phyloP scores from a whole-genome alignment of 2,329 filamentous ascomycete species.

The Metarhizium robertsii region DNA sequence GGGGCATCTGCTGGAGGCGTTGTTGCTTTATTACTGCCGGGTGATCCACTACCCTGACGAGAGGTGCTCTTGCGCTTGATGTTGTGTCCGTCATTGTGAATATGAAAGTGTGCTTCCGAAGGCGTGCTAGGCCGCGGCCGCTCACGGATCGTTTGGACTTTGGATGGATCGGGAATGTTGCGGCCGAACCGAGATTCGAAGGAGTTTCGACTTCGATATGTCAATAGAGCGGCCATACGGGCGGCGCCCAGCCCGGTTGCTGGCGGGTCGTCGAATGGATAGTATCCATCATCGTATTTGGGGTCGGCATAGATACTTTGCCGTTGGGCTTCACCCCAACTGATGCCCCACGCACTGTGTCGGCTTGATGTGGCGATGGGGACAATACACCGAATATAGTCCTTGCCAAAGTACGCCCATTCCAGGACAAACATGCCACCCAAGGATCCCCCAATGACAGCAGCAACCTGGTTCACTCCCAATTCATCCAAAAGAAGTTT shows the following conservation, averaged over 20 bases:
- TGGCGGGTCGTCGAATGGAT: slow-evolving; percentile 78
- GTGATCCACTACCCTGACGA: slow-evolving; percentile 31
- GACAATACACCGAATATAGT: slow-evolving; percentile 72
- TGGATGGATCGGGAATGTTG: slow-evolving; percentile 80
- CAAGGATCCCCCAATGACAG: slow-evolving; percentile 75
- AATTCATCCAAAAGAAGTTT: slow-evolving; percentile 72
- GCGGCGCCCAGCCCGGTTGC: slow-evolving; percentile 81
- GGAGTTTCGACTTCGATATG: slow-evolving; percentile 92
- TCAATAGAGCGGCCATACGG: slow-evolving; percentile 92
- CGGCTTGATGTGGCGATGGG: slow-evolving; percentile 78
- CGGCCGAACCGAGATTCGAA: slow-evolving; percentile 93
- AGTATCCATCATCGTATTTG: slow-evolving; percentile 97
- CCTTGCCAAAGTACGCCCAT: slow-evolving; percentile 83
- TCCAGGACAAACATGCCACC: slow-evolving; percentile 87
- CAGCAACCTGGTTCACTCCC: slow-evolving; percentile 68
- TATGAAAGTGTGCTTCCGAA: slow-evolving; percentile 65
- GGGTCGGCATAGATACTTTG: slow-evolving; percentile 97
- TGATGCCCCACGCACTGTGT: slow-evolving; percentile 85
- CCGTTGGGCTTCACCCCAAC: slow-evolving; percentile 80
- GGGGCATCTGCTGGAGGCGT: slow-evolving; percentile 16
- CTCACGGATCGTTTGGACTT: slow-evolving; percentile 73
- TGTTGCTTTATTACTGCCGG: slow-evolving; percentile 13
- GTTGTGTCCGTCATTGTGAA: slow-evolving; percentile 75
- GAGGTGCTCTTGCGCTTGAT: slow-evolving; percentile 45
- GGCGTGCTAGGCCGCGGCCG: slow-evolving; percentile 50